phyloP scores from a whole-genome alignment of 2,329 filamentous ascomycete species.

The Drechslera avenae region DNA sequence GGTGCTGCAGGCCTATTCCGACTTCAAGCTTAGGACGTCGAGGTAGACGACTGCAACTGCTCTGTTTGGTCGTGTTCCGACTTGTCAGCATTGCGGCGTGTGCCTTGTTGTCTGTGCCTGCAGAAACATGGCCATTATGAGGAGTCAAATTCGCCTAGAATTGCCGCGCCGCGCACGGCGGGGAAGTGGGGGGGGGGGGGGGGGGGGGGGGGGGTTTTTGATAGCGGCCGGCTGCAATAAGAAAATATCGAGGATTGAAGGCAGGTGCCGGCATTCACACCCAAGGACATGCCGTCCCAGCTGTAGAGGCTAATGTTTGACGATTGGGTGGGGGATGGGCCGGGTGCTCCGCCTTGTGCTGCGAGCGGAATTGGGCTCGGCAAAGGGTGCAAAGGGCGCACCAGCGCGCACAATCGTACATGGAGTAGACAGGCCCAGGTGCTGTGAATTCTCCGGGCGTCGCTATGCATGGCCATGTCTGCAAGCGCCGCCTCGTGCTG shows the following conservation, averaged over 20 bases:
- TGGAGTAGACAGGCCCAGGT: conserved; percentile 2
- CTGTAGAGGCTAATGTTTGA: conserved; percentile 3
- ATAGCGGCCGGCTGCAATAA: not conserved
- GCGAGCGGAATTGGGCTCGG: conserved; percentile 20
- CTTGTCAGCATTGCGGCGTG: not conserved
- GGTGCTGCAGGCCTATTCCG: conserved; percentile 23
- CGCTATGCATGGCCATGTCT: not conserved
- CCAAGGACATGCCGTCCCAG: conserved; percentile 4
- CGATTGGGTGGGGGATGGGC: not conserved
- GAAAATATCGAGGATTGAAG: not conserved
- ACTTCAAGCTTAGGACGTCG: conserved; percentile 18
- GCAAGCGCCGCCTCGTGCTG: conserved; percentile 8
- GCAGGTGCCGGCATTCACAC: conserved; percentile 2
- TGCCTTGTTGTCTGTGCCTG: not conserved
- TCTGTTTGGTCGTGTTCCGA: conserved; percentile 4
- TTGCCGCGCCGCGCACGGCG: conserved; percentile 5
- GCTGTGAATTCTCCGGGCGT: not conserved
- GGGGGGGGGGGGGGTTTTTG: conserved; percentile 6
- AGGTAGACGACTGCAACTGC: not conserved
- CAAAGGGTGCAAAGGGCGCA: not conserved
- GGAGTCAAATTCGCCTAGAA: not conserved
- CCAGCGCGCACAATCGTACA: conserved; percentile 16
- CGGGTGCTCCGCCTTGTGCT: conserved; percentile 16
- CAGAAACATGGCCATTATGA: not conserved
- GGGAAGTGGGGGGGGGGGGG: conserved; percentile 9